These are phyloP conservation scores for Rosa rugosa DNA, from an alignment of 306 rosid genomes.

Conservation along the genomic window DNA sequence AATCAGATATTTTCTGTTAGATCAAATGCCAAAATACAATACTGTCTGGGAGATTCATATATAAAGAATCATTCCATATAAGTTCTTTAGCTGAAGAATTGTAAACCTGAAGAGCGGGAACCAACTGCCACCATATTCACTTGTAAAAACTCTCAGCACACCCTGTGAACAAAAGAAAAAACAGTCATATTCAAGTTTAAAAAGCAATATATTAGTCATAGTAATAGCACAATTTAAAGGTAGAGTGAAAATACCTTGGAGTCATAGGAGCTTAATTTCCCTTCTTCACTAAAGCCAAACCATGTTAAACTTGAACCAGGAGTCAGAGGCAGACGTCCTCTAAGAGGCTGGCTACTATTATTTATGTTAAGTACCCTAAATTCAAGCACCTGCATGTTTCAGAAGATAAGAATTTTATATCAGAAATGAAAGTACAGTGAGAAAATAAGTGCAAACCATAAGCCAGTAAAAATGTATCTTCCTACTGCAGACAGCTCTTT, in stretches of 20 bases:
- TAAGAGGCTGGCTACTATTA: slow-evolving; percentile 51
- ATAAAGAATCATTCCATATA: slow-evolving; percentile 1
- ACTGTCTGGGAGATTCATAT: background rate
- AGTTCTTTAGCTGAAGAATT: slow-evolving; percentile 21
- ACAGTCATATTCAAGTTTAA: slow-evolving; percentile 20
- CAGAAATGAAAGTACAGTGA: slow-evolving; percentile 7
- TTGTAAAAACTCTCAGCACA: slow-evolving; percentile 70
- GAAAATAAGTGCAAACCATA: background rate
- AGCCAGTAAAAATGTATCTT: slow-evolving; percentile 16
- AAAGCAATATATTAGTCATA: slow-evolving; percentile 9
- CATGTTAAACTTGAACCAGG: slow-evolving; percentile 79
- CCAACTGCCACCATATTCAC: slow-evolving; percentile 93
- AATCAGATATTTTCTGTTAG: slow-evolving; percentile 22
- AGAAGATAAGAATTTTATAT: slow-evolving; percentile 20
- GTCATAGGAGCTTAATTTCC: slow-evolving; percentile 79
- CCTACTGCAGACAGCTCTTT: slow-evolving; percentile 10
- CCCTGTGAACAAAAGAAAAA: slow-evolving; percentile 48
- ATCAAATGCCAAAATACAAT: background rate
- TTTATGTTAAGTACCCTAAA: slow-evolving; percentile 60
- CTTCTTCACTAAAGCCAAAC: slow-evolving; percentile 96
- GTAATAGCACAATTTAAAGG: slow-evolving; percentile 13
- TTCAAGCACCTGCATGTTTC: slow-evolving; percentile 66
- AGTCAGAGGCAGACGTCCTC: slow-evolving; percentile 74
- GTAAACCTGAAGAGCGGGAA: slow-evolving; percentile 87
- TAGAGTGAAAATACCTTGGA: slow-evolving; percentile 59